These are phyloP conservation scores for Alternaria brassicicola DNA, from an alignment of 2,329 filamentous ascomycete species.

Conservation along the genomic window DNA sequence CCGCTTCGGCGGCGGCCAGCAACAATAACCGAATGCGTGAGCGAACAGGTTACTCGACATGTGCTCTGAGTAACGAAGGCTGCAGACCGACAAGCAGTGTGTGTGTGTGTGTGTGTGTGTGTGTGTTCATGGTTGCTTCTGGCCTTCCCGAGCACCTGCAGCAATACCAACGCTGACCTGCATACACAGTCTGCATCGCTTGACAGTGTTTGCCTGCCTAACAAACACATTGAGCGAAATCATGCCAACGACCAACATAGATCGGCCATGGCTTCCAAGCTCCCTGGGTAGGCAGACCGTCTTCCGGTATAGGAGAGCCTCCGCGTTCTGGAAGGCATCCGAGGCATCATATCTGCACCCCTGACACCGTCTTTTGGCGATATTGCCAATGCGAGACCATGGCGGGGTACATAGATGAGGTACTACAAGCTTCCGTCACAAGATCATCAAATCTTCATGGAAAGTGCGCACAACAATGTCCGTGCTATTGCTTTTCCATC, in stretches of 20 bases:
- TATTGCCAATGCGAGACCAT: slow-evolving; percentile 35
- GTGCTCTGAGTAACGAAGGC: slow-evolving; percentile 34
- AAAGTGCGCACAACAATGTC: slow-evolving; percentile 5
- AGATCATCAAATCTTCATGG: slow-evolving; percentile 24
- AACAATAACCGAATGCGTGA: slow-evolving; percentile 30
- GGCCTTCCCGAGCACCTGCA: slow-evolving; percentile 24
- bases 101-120: slow-evolving; percentile 23
- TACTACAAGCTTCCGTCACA: slow-evolving; percentile 30
- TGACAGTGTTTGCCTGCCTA: background rate
- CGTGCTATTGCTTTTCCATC: background rate
- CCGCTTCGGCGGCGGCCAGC: slow-evolving; percentile 34
- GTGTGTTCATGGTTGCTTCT: slow-evolving; percentile 24
- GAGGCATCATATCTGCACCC: slow-evolving; percentile 31
- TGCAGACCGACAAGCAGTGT: slow-evolving; percentile 23
- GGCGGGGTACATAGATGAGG: slow-evolving; percentile 47
- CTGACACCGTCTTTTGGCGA: slow-evolving; percentile 28
- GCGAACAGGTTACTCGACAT: slow-evolving; percentile 34
- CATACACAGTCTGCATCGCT: slow-evolving; percentile 15
- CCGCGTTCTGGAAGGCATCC: slow-evolving; percentile 29
- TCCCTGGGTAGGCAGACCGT: background rate
- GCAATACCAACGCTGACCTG: slow-evolving; percentile 27
- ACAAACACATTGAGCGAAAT: slow-evolving; percentile 14
- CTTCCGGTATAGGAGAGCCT: slow-evolving; percentile 23
- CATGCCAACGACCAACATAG: background rate
- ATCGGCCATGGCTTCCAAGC: slow-evolving; percentile 2